These are phyloP conservation scores for Phaeoacremonium minimum DNA, from an alignment of 2,329 filamentous ascomycete genomes.

Conservation along the genomic window DNA sequence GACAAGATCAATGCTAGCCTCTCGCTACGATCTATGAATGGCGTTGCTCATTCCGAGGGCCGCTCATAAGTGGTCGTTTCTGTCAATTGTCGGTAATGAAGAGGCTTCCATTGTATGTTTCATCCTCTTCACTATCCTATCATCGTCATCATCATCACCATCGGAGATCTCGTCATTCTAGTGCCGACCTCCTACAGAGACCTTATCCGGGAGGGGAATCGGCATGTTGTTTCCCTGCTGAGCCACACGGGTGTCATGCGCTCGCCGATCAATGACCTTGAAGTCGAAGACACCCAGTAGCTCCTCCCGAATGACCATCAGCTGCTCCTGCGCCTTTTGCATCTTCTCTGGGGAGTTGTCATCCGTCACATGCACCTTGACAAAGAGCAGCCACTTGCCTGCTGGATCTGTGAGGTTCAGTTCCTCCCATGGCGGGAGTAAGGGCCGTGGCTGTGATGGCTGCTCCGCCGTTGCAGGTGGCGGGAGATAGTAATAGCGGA, in stretches of 20 bases:
- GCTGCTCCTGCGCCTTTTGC: slow-evolving; percentile 46
- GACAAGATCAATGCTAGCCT: too few species aligned
- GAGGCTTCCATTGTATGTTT: too few species aligned
- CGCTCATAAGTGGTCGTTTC: too few species aligned
- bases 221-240: slow-evolving; percentile 4
- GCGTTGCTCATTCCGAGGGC: too few species aligned
- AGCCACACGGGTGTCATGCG: slow-evolving; percentile 45
- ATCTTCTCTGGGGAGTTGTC: slow-evolving; percentile 56
- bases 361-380: slow-evolving; percentile 49
- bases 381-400: slow-evolving; percentile 50
- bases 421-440: slow-evolving; percentile 40
- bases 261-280: slow-evolving; percentile 44
- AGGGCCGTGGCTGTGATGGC: slow-evolving; percentile 22
- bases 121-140: too few species aligned
- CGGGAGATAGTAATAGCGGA: slow-evolving; percentile 38
- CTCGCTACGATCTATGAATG: too few species aligned
- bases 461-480: slow-evolving; percentile 17
- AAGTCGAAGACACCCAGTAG: slow-evolving; percentile 51
- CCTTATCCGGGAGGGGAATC: neutral
- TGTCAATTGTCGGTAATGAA: too few species aligned
- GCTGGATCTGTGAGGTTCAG: slow-evolving; percentile 42
- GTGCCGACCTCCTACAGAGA: neutral
- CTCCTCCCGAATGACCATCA: slow-evolving; percentile 39
- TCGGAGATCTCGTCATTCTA: neutral
- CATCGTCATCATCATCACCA: too few species aligned